A percentile compares a stretch with the other conserved stretches of the same genome.
Conservation (phyloP, 2,329 filamentous ascomycete genomes). For the Ophidiomyces ophidiicola region DNA sequence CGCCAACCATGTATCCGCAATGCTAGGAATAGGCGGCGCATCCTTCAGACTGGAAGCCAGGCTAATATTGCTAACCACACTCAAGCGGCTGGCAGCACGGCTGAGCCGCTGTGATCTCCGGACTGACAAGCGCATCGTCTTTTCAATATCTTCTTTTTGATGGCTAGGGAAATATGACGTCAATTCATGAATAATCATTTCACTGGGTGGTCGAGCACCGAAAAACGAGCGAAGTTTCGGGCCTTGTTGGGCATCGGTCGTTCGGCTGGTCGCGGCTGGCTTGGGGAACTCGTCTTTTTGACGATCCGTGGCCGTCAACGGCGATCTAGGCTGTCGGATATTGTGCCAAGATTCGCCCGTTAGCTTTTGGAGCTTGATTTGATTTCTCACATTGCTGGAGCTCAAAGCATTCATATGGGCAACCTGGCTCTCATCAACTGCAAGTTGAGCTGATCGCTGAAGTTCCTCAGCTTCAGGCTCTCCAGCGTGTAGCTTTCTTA, state of each 20-base stretch:
- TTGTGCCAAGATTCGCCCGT: slow-evolving; percentile 79
- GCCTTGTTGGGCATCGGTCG: slow-evolving; percentile 26
- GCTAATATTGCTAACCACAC: slow-evolving; percentile 86
- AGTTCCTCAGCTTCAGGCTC: slow-evolving; percentile 81
- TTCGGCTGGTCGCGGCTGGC: not conserved
- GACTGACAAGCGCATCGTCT: slow-evolving; percentile 85
- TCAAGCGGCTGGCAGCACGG: slow-evolving; percentile 82
- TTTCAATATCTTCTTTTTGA: slow-evolving; percentile 84
- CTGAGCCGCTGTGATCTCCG: slow-evolving; percentile 81
- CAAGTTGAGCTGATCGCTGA: slow-evolving; percentile 75
- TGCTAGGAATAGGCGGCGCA: slow-evolving; percentile 87
- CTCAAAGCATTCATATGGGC: slow-evolving; percentile 52
- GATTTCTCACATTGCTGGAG: slow-evolving; percentile 59
- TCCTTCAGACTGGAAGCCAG: slow-evolving; percentile 85
- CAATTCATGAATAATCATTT: slow-evolving; percentile 91
- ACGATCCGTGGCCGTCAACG: slow-evolving; percentile 39
- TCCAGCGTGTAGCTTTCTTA: slow-evolving; percentile 82
- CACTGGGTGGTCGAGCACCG: slow-evolving; percentile 82
- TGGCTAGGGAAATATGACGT: slow-evolving; percentile 97
- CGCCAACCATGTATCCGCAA: slow-evolving; percentile 83
- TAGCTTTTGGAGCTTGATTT: slow-evolving; percentile 77
- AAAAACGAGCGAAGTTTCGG: slow-evolving; percentile 54
- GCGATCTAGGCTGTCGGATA: slow-evolving; percentile 76
- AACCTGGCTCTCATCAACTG: slow-evolving; percentile 71
- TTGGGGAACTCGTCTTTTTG: slow-evolving; percentile 38